Evolutionary conservation across 805 yeast genomes (phyloP).

Genomic region (Lachancea fermentati): DNA sequence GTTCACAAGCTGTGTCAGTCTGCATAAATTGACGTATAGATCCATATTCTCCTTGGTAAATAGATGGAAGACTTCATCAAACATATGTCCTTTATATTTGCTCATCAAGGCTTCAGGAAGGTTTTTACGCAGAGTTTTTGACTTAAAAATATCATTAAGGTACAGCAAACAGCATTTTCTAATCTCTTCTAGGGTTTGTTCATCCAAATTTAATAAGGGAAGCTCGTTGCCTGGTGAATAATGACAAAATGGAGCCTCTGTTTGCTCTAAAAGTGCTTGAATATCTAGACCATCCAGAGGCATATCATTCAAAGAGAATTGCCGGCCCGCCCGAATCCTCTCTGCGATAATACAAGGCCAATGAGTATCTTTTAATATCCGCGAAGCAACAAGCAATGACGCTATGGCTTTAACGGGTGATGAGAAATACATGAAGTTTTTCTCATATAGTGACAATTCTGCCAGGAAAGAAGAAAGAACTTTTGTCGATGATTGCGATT

Average conservation of each 20-base stretch:
- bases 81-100: constrained; percentile 18
- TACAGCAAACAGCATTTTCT: constrained; percentile 19
- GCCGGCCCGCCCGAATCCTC: background rate
- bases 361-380: constrained; percentile 35
- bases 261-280: background rate
- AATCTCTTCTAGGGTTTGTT: constrained; percentile 14
- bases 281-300: background rate
- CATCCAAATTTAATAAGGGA: constrained; percentile 4
- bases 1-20: constrained; percentile 10
- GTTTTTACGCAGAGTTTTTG: constrained; percentile 6
- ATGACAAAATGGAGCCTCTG: background rate
- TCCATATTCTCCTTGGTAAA: constrained; percentile 17
- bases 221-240: background rate
- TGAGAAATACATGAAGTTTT: constrained; percentile 41
- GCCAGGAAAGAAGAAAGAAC: constrained; percentile 44
- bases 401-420: constrained; percentile 44
- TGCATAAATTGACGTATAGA: constrained; percentile 16
- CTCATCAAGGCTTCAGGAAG: constrained; percentile 17
- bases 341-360: background rate
- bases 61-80: constrained; percentile 10
- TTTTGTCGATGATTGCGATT: constrained; percentile 5
- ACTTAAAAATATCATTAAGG: constrained; percentile 18
- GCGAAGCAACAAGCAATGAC: constrained; percentile 47
- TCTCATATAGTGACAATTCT: constrained; percentile 48
- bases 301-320: background rate